Evolutionary conservation across 2,329 filamentous ascomycete species (phyloP), one percentile per base, ranked within the genome.

Genomic region (Cladosporium sp.): DNA sequence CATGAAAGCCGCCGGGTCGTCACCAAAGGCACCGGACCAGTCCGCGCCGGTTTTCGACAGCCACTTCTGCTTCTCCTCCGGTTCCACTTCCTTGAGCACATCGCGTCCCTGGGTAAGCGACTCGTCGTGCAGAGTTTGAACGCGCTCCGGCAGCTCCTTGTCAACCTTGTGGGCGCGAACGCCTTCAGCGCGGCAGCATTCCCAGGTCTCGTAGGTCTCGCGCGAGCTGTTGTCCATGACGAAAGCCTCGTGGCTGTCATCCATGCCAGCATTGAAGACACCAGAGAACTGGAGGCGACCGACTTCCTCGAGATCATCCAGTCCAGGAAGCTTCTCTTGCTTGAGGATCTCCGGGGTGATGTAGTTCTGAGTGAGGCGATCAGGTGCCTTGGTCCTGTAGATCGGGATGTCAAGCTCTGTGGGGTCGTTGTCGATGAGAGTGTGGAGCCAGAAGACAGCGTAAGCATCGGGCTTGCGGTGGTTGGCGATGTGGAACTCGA

Each of bases 161-260:
- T 79, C 74, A 1, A 96, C 89, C 28, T 82, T 79, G 52, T 84
- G 80, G 11, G 77, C 72, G 2, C 93, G 83, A 0, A 95, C 88
- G 10, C 92, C 92, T 68, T 97, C 91, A 0, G 89, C 83, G 38
- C 86, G 82, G 67, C 92, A 96, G 0, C 90, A 88, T 69, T 96
- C 90, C 89, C 91, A 97, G 0, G 86, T 87, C 72, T 97, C 92
- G 58, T 89, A 95, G 0, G 91, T 96, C 74, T 97, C 93, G 32
- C 92, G 85, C 1, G 86, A 85, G 66, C 95, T 84, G 63, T 95
- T 95, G 68, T 95, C 88, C 44, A 83, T 81, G 18, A 95, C 84
- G 61, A 95, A 96, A 1, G 77, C 78, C 59, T 88, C 80, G 66
- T 97, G 93, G 14, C 89, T 86, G 50, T 88, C 83, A 66, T 96